Conservation (phyloP, 1,284 basidiomycete species). For the Ganoderma boninense region DNA sequence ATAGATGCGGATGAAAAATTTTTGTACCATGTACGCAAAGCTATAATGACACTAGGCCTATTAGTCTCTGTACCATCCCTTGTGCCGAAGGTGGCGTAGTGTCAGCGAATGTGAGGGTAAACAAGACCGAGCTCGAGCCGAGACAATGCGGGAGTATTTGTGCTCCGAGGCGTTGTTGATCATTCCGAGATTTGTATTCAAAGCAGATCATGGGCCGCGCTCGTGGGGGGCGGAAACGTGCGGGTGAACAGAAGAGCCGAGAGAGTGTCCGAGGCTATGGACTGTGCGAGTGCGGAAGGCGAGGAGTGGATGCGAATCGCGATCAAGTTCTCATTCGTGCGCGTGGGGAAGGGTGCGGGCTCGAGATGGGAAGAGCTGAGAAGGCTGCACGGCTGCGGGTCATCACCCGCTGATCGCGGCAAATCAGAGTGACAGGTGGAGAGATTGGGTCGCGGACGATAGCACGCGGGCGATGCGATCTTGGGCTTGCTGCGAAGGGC, state of each 20-base stretch:
- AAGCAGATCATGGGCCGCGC: conserved; percentile 9
- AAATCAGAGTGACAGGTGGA: conserved; percentile 17
- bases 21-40: conserved; percentile 29
- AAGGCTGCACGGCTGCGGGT: conserved; percentile 26
- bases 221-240: conserved; percentile 13
- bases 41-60: conserved; percentile 20
- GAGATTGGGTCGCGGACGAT: conserved; percentile 2
- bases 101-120: neutral
- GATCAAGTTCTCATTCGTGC: conserved; percentile 27
- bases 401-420: conserved; percentile 37
- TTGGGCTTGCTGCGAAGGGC: neutral
- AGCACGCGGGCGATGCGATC: neutral
- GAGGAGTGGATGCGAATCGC: conserved; percentile 20
- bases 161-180: conserved; percentile 1
- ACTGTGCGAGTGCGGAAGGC: conserved; percentile 21
- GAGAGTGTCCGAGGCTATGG: conserved; percentile 7
- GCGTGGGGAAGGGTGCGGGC: conserved; percentile 18
- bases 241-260: conserved; percentile 9
- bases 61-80: conserved; percentile 1
- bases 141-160: neutral
- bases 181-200: conserved; percentile 2
- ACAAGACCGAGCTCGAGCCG: neutral
- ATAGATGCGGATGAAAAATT: conserved; percentile 28
- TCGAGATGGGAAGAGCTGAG: conserved; percentile 22
- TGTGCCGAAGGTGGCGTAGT: conserved; percentile 2